Evolutionary conservation across 192 early-diverging fungal genomes (phyloP).

Genomic region (Oehlia diaphana): DNA sequence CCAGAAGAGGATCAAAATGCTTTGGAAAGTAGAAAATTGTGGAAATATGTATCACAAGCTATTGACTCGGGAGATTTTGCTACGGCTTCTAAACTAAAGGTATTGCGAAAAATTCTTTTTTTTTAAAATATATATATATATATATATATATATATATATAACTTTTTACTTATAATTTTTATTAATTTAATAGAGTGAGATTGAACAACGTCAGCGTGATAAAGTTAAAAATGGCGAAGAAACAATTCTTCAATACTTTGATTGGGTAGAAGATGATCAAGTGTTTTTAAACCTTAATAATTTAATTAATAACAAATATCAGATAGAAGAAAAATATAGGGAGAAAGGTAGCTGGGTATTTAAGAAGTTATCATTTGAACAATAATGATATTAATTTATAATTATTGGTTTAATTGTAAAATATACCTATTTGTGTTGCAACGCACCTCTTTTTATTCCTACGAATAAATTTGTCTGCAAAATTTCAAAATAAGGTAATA

Average conservation of each 20-base stretch:
- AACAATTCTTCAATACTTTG: conserved; percentile 5
- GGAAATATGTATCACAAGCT: conserved; percentile 68
- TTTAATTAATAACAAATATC: conserved; percentile 11
- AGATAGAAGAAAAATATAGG: conserved; percentile 17
- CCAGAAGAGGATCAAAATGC: conserved; percentile 58
- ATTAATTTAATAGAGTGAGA: conserved; percentile 10
- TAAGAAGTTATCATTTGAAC: not conserved
- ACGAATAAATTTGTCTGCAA: too few relatives aligned
- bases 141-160: too few relatives aligned
- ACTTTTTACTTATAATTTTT: not conserved
- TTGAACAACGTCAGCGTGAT: conserved; percentile 30
- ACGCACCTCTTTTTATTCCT: too few relatives aligned
- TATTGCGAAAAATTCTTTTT: not conserved
- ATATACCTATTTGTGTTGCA: too few relatives aligned
- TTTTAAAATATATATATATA: too few relatives aligned
- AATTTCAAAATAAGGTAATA: too few relatives aligned
- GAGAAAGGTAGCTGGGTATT: conserved; percentile 25
- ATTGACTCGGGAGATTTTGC: conserved; percentile 66
- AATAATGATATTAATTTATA: not conserved
- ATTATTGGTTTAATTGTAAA: too few relatives aligned
- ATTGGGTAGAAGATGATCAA: conserved; percentile 9
- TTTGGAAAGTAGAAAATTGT: conserved; percentile 70
- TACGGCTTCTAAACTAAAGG: conserved; percentile 66
- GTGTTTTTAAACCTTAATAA: not conserved
- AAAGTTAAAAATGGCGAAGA: conserved; percentile 30